Evolutionary conservation across 176 grass and related monocot species (phyloP).

Genomic region (Avena insularis): DNA sequence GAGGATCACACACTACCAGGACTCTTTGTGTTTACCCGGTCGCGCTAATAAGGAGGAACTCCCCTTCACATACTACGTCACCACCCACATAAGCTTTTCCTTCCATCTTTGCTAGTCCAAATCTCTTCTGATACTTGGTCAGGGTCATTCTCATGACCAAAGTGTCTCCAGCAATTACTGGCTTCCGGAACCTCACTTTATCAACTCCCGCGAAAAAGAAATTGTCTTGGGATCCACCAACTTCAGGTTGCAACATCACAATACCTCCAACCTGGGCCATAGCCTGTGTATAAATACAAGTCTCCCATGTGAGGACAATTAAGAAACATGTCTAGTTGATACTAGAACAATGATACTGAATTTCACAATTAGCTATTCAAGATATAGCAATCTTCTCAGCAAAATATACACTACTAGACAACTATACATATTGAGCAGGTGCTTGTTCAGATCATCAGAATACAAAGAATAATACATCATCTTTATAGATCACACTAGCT

Average conservation of each 20-base stretch:
- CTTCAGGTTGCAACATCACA: slow-evolving; percentile 93
- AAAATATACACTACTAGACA: neutral
- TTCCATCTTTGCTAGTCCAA: slow-evolving; percentile 96
- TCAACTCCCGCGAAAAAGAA: slow-evolving; percentile 94
- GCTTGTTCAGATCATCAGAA: neutral
- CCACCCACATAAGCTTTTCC: slow-evolving; percentile 96
- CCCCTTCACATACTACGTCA: slow-evolving; percentile 88
- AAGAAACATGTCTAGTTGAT: neutral
- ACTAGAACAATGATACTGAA: neutral
- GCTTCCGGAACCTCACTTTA: slow-evolving; percentile 91
- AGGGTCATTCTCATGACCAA: slow-evolving; percentile 98
- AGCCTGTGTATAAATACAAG: slow-evolving; percentile 59
- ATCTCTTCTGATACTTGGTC: slow-evolving; percentile 83
- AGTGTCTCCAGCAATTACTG: slow-evolving; percentile 93
- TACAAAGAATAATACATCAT: neutral
- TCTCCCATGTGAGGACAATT: neutral
- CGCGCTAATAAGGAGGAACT: slow-evolving; percentile 80
- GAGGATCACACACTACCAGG: neutral
- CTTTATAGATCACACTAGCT: neutral
- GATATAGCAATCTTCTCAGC: neutral
- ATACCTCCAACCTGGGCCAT: slow-evolving; percentile 96
- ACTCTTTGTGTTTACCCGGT: slow-evolving; percentile 36
- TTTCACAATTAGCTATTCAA: neutral
- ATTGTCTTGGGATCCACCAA: slow-evolving; percentile 88
- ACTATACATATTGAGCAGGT: neutral